A percentile compares a stretch with the other conserved stretches of the same genome.
These are phyloP conservation scores for Cardiospermum halicacabum DNA, from an alignment of 345 rosid genomes.

Conservation along the genomic window DNA sequence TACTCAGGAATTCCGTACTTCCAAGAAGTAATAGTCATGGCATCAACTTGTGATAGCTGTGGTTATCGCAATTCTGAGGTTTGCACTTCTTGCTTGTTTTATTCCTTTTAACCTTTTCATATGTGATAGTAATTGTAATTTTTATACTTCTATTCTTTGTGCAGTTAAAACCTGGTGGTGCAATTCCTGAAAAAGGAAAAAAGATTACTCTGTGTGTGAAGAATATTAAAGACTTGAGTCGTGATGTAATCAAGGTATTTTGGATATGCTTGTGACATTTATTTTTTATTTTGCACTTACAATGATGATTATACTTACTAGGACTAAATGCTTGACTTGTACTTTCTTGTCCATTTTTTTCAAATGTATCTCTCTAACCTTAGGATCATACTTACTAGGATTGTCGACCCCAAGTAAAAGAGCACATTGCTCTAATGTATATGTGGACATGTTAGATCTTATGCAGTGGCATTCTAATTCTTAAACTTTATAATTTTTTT, in stretches of 20 bases:
- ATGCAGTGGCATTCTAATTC: not conserved
- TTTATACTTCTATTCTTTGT: too few relatives aligned
- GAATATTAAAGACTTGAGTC: conserved; percentile 62
- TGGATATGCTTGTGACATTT: not conserved
- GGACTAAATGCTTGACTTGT: not conserved
- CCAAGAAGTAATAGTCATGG: conserved; percentile 98
- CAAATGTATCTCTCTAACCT: not conserved
- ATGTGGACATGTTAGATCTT: too few relatives aligned
- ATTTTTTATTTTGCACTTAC: not conserved
- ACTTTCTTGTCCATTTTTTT: not conserved
- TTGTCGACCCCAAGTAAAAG: too few relatives aligned
- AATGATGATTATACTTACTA: not conserved
- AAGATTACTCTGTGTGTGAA: conserved; percentile 54
- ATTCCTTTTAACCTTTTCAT: conserved; percentile 1
- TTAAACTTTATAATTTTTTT: not conserved
- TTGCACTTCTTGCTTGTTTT: conserved; percentile 15
- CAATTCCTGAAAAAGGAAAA: conserved; percentile 82
- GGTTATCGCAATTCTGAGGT: conserved; percentile 99
- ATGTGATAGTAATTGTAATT: conserved; percentile 12
- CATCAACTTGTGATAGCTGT: conserved; percentile 80
- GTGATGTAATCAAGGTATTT: conserved; percentile 85
- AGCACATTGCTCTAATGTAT: too few relatives aligned
- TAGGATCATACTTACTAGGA: not conserved
- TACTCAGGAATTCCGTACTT: conserved; percentile 81
- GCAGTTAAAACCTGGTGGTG: conserved; percentile 93